A percentile compares a stretch with the other conserved stretches of the same genome.
Conservation (phyloP, 345 rosid genomes). For the Eucalyptus caleyi region DNA sequence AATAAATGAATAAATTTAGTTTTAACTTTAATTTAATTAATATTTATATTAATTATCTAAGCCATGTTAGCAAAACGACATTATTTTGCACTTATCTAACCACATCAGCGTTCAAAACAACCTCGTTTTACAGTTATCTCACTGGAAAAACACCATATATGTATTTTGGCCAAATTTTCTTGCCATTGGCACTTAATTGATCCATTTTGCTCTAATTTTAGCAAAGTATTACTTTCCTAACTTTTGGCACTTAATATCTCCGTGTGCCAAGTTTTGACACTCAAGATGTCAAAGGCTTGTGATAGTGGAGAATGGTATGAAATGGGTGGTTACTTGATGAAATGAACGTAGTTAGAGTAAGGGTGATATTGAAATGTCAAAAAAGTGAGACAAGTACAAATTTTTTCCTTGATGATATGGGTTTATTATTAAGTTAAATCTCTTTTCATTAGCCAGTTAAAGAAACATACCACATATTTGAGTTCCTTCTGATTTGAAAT, state of each 20-base stretch:
- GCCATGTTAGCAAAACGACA: rapidly evolving
- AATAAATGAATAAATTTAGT: no score
- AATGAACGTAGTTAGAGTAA: background rate
- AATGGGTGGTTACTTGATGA: background rate
- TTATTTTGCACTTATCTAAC: no score
- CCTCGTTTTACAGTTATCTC: rapidly evolving
- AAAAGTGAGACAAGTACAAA: no score
- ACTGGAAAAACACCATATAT: no score
- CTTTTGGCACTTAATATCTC: rapidly evolving
- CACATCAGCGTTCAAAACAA: rapidly evolving
- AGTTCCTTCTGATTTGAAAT: background rate
- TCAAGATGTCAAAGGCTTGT: rapidly evolving
- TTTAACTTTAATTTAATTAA: no score
- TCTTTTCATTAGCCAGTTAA: background rate
- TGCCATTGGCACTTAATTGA: rapidly evolving
- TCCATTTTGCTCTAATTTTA: rapidly evolving
- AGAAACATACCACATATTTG: background rate
- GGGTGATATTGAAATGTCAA: no score
- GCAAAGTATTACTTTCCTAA: no score
- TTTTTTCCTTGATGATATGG: background rate
- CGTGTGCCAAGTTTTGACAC: rapidly evolving
- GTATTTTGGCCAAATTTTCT: rapidly evolving
- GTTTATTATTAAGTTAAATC: background rate
- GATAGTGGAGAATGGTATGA: background rate
- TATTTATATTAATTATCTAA: no score